phyloP scores from a whole-genome alignment of 1,284 basidiomycete species.

The Exobasidium rhododendri region DNA sequence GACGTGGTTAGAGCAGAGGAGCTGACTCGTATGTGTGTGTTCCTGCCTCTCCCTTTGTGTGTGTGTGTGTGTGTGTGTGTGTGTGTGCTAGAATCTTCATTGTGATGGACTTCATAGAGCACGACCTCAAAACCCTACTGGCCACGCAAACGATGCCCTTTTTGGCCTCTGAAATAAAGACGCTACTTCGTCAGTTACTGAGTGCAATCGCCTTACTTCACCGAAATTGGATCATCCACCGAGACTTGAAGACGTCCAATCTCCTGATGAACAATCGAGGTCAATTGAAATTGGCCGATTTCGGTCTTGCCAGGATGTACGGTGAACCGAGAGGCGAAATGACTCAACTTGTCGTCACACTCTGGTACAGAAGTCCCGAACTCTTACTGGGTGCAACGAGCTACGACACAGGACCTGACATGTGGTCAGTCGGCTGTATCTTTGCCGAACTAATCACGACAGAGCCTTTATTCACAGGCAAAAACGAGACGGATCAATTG shows the following conservation, averaged over 20 bases:
- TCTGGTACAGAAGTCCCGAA: slow-evolving; percentile 80
- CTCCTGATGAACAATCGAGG: slow-evolving; percentile 98
- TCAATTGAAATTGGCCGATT: slow-evolving; percentile 96
- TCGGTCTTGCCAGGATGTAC: slow-evolving; percentile 89
- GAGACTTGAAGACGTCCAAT: slow-evolving; percentile 96
- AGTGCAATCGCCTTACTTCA: slow-evolving; percentile 90
- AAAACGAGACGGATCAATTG: slow-evolving; percentile 87
- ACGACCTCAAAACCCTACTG: slow-evolving; percentile 93
- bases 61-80: no score
- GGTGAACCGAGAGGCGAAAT: slow-evolving; percentile 79
- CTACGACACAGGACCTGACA: slow-evolving; percentile 49
- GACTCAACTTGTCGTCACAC: slow-evolving; percentile 93
- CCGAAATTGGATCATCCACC: slow-evolving; percentile 92
- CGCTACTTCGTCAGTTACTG: slow-evolving; percentile 86
- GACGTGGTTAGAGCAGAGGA: no score
- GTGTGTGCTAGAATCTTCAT: slow-evolving; percentile 93
- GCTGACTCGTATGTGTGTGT: no score
- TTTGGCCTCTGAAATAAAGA: slow-evolving; percentile 96
- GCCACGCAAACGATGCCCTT: slow-evolving; percentile 86
- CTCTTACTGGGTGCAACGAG: slow-evolving; percentile 29
- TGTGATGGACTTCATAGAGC: slow-evolving; percentile 99
- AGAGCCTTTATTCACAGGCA: slow-evolving; percentile 92
- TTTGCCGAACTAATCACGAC: slow-evolving; percentile 92
- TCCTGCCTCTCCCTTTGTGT: no score
- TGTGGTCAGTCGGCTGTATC: slow-evolving; percentile 95